Percentiles rank a stretch among this genome's conserved stretches.
These are phyloP conservation scores for Tilletia horrida DNA, from an alignment of 1,284 basidiomycete genomes.

Conservation along the genomic window DNA sequence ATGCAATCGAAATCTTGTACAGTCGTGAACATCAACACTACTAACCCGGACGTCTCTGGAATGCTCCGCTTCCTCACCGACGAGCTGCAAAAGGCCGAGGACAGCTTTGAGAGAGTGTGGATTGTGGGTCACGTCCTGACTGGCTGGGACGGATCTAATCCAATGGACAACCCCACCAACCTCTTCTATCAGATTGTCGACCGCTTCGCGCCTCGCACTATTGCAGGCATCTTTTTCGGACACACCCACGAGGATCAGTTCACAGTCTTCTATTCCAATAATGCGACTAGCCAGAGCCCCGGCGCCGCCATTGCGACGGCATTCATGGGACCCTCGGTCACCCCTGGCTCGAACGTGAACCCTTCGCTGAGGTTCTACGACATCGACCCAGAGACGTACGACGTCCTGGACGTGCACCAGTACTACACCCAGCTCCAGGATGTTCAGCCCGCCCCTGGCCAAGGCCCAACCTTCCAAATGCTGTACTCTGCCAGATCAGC, in stretches of 20 bases:
- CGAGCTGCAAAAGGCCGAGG: constrained; percentile 63
- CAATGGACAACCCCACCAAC: constrained; percentile 55
- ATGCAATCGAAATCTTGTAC: constrained; percentile 61
- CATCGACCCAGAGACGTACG: constrained; percentile 64
- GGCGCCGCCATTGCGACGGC: constrained; percentile 24
- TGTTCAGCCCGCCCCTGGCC: constrained; percentile 60
- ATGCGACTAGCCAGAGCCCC: constrained; percentile 56
- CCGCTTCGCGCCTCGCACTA: constrained; percentile 72
- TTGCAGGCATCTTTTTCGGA: constrained; percentile 75
- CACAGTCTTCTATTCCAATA: constrained; percentile 73
- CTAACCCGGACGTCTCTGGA: constrained; percentile 68
- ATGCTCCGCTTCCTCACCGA: constrained; percentile 75
- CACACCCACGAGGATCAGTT: constrained; percentile 78
- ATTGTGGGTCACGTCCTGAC: constrained; percentile 73
- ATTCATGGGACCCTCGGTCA: constrained; percentile 64
- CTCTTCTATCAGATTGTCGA: constrained; percentile 64
- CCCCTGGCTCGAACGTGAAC: constrained; percentile 71
- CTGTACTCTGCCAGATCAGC: constrained; percentile 71
- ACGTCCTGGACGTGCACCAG: constrained; percentile 50
- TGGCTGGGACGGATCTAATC: constrained; percentile 68
- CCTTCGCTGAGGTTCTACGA: constrained; percentile 76
- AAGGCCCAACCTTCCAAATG: constrained; percentile 67
- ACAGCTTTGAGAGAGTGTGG: constrained; percentile 61
- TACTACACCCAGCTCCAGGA: constrained; percentile 43
- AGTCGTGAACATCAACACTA: constrained; percentile 72